Conservation (phyloP, 1,139 yeast species). For the Taphrina pruni region DNA sequence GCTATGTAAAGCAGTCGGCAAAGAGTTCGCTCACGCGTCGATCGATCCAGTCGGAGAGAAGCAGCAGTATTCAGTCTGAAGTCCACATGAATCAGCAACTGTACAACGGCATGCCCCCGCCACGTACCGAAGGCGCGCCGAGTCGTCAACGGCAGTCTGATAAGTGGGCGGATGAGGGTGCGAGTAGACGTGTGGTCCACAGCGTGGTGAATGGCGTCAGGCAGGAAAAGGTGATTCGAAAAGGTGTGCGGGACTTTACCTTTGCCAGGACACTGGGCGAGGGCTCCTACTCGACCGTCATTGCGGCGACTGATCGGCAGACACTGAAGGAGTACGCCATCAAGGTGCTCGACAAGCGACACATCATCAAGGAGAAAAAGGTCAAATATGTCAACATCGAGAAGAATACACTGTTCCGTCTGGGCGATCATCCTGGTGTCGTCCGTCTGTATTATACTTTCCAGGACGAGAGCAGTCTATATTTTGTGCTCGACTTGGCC, state of each 20-base stretch:
- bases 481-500: slow-evolving; percentile 91
- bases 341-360: slow-evolving; percentile 88
- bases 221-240: slow-evolving; percentile 54
- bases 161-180: slow-evolving; percentile 57
- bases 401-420: slow-evolving; percentile 83
- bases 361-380: slow-evolving; percentile 91
- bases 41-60: slow-evolving; percentile 23
- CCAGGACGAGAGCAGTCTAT: slow-evolving; percentile 85
- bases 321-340: slow-evolving; percentile 82
- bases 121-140: slow-evolving; percentile 3
- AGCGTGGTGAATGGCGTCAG: slow-evolving; percentile 54
- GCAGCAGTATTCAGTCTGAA: slow-evolving; percentile 6
- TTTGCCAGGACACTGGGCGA: slow-evolving; percentile 90
- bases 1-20: slow-evolving; percentile 8
- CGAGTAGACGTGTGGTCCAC: slow-evolving; percentile 60
- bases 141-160: slow-evolving; percentile 43
- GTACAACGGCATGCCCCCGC: slow-evolving; percentile 29
- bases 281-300: slow-evolving; percentile 91
- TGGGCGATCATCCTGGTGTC: slow-evolving; percentile 86
- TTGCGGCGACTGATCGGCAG: slow-evolving; percentile 78
- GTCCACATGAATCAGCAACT: slow-evolving; percentile 16
- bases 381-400: slow-evolving; percentile 96
- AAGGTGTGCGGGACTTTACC: slow-evolving; percentile 78
- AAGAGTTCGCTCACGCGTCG: slow-evolving; percentile 9
- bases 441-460: slow-evolving; percentile 89